Evolutionary conservation across 805 yeast genomes (phyloP).

Genomic region (Candida khao-thaluensis): DNA sequence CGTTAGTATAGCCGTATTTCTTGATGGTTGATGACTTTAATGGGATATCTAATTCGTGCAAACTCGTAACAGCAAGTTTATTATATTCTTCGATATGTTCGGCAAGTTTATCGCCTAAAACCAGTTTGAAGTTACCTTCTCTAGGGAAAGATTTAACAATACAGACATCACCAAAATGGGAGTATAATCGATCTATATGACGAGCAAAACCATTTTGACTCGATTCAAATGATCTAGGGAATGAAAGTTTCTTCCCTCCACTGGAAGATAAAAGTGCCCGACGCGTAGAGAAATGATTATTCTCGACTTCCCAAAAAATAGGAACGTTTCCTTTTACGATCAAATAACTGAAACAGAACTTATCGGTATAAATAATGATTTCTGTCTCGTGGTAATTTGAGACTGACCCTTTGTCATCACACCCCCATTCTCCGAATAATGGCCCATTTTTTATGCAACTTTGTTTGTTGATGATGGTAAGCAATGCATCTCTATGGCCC

Average conservation of each 20-base stretch:
- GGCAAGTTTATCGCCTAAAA: slow-evolving; percentile 39
- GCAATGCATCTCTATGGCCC: slow-evolving; percentile 34
- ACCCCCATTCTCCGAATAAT: slow-evolving; percentile 56
- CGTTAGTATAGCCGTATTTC: slow-evolving; percentile 33
- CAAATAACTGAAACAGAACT: slow-evolving; percentile 43
- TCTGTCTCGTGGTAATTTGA: slow-evolving; percentile 56
- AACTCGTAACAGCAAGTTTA: slow-evolving; percentile 26
- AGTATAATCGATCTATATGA: slow-evolving; percentile 48
- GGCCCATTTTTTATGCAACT: slow-evolving; percentile 48
- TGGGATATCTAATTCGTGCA: slow-evolving; percentile 19
- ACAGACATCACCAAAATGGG: slow-evolving; percentile 50
- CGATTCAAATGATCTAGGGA: slow-evolving; percentile 54
- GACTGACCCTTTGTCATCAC: slow-evolving; percentile 55
- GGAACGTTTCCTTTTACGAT: slow-evolving; percentile 56
- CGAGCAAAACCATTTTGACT: slow-evolving; percentile 51
- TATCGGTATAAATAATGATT: slow-evolving; percentile 42
- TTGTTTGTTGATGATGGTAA: slow-evolving; percentile 54
- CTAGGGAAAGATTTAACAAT: slow-evolving; percentile 49
- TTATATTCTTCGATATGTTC: slow-evolving; percentile 36
- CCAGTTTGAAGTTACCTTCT: slow-evolving; percentile 45
- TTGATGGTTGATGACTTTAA: slow-evolving; percentile 31
- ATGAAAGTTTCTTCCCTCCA: slow-evolving; percentile 41
- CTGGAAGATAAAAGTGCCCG: slow-evolving; percentile 31
- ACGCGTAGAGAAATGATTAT: slow-evolving; percentile 30
- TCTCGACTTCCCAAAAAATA: slow-evolving; percentile 52